Conservation (phyloP, 2,329 filamentous ascomycete genomes). For the Colletotrichum trifolii region DNA sequence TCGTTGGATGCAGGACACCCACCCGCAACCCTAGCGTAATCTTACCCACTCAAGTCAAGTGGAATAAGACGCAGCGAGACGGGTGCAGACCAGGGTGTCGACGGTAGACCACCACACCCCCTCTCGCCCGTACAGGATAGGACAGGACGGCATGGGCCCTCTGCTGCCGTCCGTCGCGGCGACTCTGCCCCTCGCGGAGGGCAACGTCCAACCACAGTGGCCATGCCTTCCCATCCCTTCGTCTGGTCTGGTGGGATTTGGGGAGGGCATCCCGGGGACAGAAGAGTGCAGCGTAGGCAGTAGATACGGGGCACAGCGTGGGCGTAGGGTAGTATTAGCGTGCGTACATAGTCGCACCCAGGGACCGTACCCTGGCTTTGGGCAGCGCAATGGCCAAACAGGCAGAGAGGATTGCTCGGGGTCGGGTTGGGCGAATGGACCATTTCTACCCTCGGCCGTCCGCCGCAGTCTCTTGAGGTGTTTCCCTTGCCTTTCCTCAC, state of each 20-base stretch:
- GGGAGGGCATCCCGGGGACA: conserved; percentile 29
- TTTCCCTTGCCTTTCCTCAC: conserved; percentile 24
- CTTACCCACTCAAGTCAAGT: conserved; percentile 30
- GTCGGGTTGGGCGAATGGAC: conserved; percentile 33
- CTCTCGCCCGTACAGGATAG: background rate
- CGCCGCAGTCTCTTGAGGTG: conserved; percentile 17
- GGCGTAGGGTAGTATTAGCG: conserved; percentile 27
- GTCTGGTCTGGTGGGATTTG: conserved; percentile 33
- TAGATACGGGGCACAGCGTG: conserved; percentile 5
- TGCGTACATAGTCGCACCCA: conserved; percentile 5
- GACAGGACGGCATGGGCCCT: conserved; percentile 12
- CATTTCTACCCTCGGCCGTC: conserved; percentile 37
- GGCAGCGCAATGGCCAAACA: conserved; percentile 12
- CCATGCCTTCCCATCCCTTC: conserved; percentile 16
- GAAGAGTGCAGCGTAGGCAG: conserved; percentile 16
- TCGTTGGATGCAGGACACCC: conserved; percentile 33
- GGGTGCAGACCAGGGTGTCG: conserved; percentile 25
- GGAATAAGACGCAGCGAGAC: conserved; percentile 4
- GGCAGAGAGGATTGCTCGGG: conserved; percentile 5
- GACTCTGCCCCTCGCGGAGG: too few relatives aligned
- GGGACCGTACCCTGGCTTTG: conserved; percentile 18
- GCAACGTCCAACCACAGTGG: too few relatives aligned
- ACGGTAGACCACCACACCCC: background rate
- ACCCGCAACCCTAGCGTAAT: conserved; percentile 34
- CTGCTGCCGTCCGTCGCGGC: conserved; percentile 18